Evolutionary conservation across 148 eudicot genomes (phyloP).

Genomic region (Vaccinium myrtillus): DNA sequence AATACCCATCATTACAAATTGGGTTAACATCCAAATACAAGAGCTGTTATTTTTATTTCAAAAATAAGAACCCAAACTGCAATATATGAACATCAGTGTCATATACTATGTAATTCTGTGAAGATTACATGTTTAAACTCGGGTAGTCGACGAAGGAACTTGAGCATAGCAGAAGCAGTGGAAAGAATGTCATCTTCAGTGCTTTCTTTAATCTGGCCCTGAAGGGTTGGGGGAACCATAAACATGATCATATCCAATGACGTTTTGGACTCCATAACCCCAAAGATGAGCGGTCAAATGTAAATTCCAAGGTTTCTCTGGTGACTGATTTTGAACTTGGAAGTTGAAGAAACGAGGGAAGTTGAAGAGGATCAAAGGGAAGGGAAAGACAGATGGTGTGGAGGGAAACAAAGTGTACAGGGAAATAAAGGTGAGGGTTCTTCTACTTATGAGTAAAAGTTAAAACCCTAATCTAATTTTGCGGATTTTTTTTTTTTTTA

Average conservation of each 20-base stretch:
- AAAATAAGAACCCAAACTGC: too few relatives aligned
- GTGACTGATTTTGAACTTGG: too few relatives aligned
- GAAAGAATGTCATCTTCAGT: slow-evolving; percentile 41
- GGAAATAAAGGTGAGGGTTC: too few relatives aligned
- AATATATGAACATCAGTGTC: background rate
- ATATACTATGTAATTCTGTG: background rate
- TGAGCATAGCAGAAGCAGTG: slow-evolving; percentile 58
- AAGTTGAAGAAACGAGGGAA: too few relatives aligned
- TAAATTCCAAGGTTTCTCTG: too few relatives aligned
- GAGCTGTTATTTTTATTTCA: background rate
- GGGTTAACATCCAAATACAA: background rate
- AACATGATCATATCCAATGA: slow-evolving; percentile 60
- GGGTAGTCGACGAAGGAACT: slow-evolving; percentile 59
- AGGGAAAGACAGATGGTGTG: too few relatives aligned
- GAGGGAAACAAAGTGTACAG: too few relatives aligned
- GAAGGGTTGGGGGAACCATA: slow-evolving; percentile 45
- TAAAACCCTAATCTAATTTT: too few relatives aligned
- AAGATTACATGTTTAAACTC: slow-evolving; percentile 55
- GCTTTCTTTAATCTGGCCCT: slow-evolving; percentile 44
- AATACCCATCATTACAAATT: background rate
- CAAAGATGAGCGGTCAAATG: background rate
- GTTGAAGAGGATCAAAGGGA: too few relatives aligned
- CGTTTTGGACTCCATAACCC: background rate
- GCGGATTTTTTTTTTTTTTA: too few relatives aligned
- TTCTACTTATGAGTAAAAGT: too few relatives aligned